Conservation (phyloP, 2,329 filamentous ascomycete genomes). For the Aspergillus niger region DNA sequence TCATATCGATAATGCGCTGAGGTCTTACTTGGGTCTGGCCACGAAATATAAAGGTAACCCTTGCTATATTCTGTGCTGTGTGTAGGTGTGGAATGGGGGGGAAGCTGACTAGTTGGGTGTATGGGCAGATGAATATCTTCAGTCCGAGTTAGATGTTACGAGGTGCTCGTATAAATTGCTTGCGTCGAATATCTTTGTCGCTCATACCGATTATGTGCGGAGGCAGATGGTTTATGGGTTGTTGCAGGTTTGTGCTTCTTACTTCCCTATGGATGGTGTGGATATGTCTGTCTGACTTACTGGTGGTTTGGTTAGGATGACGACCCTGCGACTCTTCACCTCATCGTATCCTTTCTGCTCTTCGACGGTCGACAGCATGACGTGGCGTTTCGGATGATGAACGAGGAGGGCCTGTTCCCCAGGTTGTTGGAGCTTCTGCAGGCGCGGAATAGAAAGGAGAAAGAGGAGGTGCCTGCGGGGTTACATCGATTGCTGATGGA, state of each 20-base stretch:
- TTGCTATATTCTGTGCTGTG: too few relatives aligned
- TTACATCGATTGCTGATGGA: slow-evolving; percentile 82
- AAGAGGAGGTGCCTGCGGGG: slow-evolving; percentile 47
- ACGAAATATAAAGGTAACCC: slow-evolving; percentile 65
- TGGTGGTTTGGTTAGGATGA: slow-evolving; percentile 67
- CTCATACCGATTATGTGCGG: slow-evolving; percentile 82
- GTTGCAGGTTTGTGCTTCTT: slow-evolving; percentile 56
- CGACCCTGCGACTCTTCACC: slow-evolving; percentile 74
- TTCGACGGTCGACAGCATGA: slow-evolving; percentile 83
- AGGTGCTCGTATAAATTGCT: slow-evolving; percentile 79
- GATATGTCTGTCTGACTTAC: not conserved
- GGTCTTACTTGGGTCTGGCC: slow-evolving; percentile 78
- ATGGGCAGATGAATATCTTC: slow-evolving; percentile 65
- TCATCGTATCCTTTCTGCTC: slow-evolving; percentile 80
- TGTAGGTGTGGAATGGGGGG: too few relatives aligned
- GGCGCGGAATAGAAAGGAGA: slow-evolving; percentile 58
- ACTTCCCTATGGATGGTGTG: too few relatives aligned
- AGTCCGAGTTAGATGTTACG: slow-evolving; percentile 76
- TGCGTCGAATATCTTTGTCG: slow-evolving; percentile 70
- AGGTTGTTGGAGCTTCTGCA: slow-evolving; percentile 81
- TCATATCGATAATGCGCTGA: slow-evolving; percentile 80
- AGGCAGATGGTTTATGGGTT: slow-evolving; percentile 91
- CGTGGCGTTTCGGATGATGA: slow-evolving; percentile 80
- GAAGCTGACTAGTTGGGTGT: not conserved
- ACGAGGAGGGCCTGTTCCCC: slow-evolving; percentile 78